These are phyloP conservation scores for Capronia coronata DNA, from an alignment of 2,329 filamentous ascomycete genomes.

Conservation along the genomic window DNA sequence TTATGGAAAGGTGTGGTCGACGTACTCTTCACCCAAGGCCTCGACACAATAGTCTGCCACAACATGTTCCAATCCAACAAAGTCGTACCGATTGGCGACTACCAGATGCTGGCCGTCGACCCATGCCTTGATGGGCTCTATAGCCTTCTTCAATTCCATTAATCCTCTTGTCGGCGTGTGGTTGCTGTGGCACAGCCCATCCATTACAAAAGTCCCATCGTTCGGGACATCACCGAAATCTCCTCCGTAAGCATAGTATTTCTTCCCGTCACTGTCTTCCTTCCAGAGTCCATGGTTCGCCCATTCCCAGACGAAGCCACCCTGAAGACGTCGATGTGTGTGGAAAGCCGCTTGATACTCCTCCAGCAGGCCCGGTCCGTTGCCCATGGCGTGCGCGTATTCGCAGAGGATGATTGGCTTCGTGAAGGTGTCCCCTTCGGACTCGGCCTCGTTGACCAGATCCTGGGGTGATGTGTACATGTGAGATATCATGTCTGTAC, in stretches of 20 bases:
- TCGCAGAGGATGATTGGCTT: slow-evolving; percentile 44
- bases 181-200: slow-evolving; percentile 50
- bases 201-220: slow-evolving; percentile 57
- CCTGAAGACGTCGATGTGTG: slow-evolving; percentile 55
- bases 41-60: slow-evolving; percentile 40
- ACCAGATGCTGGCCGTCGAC: slow-evolving; percentile 42
- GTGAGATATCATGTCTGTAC: slow-evolving; percentile 60
- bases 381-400: slow-evolving; percentile 62
- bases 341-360: slow-evolving; percentile 63
- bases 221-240: slow-evolving; percentile 58
- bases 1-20: not conserved
- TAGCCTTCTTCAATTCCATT: slow-evolving; percentile 52
- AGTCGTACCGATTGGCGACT: slow-evolving; percentile 27
- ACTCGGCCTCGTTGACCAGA: slow-evolving; percentile 31
- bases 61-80: slow-evolving; percentile 18
- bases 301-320: slow-evolving; percentile 64
- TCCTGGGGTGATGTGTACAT: slow-evolving; percentile 52
- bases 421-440: slow-evolving; percentile 41
- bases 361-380: slow-evolving; percentile 62
- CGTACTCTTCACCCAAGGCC: slow-evolving; percentile 39
- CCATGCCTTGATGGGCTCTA: slow-evolving; percentile 50
- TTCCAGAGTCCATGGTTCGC: slow-evolving; percentile 52
- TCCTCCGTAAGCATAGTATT: slow-evolving; percentile 55
- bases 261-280: slow-evolving; percentile 32
- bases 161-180: slow-evolving; percentile 54